Percentiles rank a stretch among this genome's conserved stretches.
These are phyloP conservation scores for Sutorius eximius DNA, from an alignment of 1,284 basidiomycete species.

Conservation along the genomic window DNA sequence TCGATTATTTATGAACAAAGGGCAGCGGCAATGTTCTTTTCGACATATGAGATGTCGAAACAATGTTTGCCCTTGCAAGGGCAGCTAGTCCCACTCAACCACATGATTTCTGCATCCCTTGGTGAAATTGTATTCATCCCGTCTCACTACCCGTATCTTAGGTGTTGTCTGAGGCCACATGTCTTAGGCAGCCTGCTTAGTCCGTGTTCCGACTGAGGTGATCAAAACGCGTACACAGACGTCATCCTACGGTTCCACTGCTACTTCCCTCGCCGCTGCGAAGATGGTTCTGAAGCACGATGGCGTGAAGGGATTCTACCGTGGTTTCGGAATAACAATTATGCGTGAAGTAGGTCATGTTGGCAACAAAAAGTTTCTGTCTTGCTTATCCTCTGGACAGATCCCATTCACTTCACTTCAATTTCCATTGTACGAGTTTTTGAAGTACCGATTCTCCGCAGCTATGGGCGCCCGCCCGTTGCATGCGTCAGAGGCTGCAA, in stretches of 20 bases:
- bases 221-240: slow-evolving; percentile 88
- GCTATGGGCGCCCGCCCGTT: slow-evolving; percentile 55
- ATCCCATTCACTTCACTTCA: slow-evolving; percentile 98
- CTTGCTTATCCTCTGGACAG: slow-evolving; percentile 41
- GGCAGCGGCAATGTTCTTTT: slow-evolving; percentile 94
- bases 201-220: slow-evolving; percentile 93
- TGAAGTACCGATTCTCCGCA: slow-evolving; percentile 70
- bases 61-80: slow-evolving; percentile 59
- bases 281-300: slow-evolving; percentile 53
- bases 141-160: slow-evolving; percentile 9
- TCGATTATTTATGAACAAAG: slow-evolving; percentile 1
- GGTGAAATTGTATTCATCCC: slow-evolving; percentile 74
- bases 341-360: slow-evolving; percentile 65
- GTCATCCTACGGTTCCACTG: slow-evolving; percentile 59
- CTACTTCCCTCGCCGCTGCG: slow-evolving; percentile 50
- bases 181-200: slow-evolving; percentile 80
- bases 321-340: slow-evolving; percentile 78
- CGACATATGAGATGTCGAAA: slow-evolving; percentile 92
- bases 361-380: background rate
- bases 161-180: slow-evolving; percentile 20
- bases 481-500: slow-evolving; percentile 81
- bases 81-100: slow-evolving; percentile 67
- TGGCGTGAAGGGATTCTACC: slow-evolving; percentile 72
- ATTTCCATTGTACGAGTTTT: slow-evolving; percentile 92
- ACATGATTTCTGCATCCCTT: slow-evolving; percentile 79